Percentiles rank a stretch among this genome's conserved stretches.
Conservation (phyloP, 2,329 filamentous ascomycete species). For the Fusarium haematococcum region DNA sequence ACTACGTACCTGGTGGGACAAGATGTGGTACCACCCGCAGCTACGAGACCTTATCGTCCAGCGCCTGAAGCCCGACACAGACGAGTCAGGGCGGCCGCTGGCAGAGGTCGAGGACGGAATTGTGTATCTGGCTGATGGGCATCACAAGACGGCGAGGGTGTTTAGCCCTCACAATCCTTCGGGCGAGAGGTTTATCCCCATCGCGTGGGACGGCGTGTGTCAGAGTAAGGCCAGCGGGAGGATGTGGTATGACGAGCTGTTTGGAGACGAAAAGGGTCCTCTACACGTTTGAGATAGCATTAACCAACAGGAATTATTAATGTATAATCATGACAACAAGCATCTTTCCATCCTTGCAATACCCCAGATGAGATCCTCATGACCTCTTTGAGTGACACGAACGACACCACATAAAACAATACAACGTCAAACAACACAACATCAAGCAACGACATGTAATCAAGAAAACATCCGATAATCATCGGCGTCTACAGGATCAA, state of each 20-base stretch:
- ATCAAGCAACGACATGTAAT: neutral
- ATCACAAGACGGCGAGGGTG: constrained; percentile 29
- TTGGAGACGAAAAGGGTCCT: constrained; percentile 49
- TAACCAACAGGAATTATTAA: neutral
- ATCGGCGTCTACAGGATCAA: neutral
- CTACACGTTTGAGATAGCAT: constrained; percentile 23
- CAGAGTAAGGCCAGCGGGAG: constrained; percentile 41
- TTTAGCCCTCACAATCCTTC: constrained; percentile 39
- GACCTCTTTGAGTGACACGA: neutral
- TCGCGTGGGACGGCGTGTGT: constrained; percentile 51
- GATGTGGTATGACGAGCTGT: constrained; percentile 50
- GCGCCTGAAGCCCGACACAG: constrained; percentile 31
- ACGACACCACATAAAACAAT: constrained; percentile 1
- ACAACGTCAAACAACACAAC: neutral
- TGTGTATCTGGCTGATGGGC: constrained; percentile 38
- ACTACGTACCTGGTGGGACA: constrained; percentile 50
- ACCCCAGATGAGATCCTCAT: constrained; percentile 6
- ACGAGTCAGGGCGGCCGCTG: constrained; percentile 34
- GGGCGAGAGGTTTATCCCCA: constrained; percentile 35
- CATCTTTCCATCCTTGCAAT: neutral
- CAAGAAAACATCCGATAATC: neutral
- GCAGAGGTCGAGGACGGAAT: constrained; percentile 22
- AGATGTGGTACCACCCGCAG: constrained; percentile 51
- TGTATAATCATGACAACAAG: neutral
- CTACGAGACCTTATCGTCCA: constrained; percentile 47